phyloP scores from a whole-genome alignment of 371 early-diverging fungal genomes.

The Rhizopus stolonifer region DNA sequence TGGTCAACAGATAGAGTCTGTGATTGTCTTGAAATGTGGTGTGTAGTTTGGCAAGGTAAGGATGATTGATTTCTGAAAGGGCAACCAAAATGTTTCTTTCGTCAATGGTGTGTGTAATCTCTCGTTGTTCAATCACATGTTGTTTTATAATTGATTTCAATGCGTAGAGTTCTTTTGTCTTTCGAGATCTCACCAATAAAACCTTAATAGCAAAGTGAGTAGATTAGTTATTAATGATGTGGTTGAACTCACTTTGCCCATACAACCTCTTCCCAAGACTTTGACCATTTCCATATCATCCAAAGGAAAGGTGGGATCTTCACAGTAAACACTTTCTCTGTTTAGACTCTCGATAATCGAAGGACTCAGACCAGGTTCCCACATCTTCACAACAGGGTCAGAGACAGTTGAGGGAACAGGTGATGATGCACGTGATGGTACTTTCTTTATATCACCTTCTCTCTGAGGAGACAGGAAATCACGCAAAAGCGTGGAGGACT shows the following conservation, averaged over 20 bases:
- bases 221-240: too few relatives aligned
- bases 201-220: too few relatives aligned
- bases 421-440: background rate
- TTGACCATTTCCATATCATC: constrained; percentile 64
- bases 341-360: background rate
- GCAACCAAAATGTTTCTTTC: constrained; percentile 52
- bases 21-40: constrained; percentile 91
- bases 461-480: constrained; percentile 51
- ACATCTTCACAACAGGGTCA: background rate
- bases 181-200: constrained; percentile 81
- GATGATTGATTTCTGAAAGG: constrained; percentile 59
- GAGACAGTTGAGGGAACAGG: background rate
- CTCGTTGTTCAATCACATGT: constrained; percentile 85
- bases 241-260: constrained; percentile 74
- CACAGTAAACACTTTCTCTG: background rate
- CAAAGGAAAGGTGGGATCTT: constrained; percentile 22
- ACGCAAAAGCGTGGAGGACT: constrained; percentile 38
- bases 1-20: constrained; percentile 93
- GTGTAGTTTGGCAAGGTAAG: constrained; percentile 94
- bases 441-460: constrained; percentile 33
- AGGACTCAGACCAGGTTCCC: constrained; percentile 5
- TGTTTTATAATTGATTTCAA: constrained; percentile 96
- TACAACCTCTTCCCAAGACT: constrained; percentile 73
- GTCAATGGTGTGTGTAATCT: constrained; percentile 72
- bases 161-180: constrained; percentile 70